Evolutionary conservation across 371 early-diverging fungal genomes (phyloP).

Genomic region (Syncephalis plumigaleata): DNA sequence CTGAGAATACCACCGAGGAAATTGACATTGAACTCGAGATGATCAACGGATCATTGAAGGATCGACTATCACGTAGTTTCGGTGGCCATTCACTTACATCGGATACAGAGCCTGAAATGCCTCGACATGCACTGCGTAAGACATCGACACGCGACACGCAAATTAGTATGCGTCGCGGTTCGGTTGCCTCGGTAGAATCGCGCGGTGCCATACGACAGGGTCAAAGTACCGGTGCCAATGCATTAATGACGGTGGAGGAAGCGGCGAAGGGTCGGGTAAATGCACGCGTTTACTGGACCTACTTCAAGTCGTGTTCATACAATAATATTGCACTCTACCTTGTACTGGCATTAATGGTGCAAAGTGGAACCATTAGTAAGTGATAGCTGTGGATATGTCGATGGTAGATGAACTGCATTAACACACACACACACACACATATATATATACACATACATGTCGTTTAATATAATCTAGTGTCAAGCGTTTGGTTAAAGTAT

Average conservation of each 20-base stretch:
- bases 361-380: slow-evolving; percentile 15
- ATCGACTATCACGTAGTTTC: slow-evolving; percentile 2
- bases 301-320: slow-evolving; percentile 54
- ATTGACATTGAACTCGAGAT: background rate
- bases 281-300: slow-evolving; percentile 47
- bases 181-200: slow-evolving; percentile 20
- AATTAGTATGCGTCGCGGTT: slow-evolving; percentile 29
- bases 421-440: no score
- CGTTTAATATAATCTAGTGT: slow-evolving; percentile 17
- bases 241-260: slow-evolving; percentile 55
- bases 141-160: no score
- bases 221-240: slow-evolving; percentile 11
- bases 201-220: slow-evolving; percentile 8
- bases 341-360: slow-evolving; percentile 30
- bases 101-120: slow-evolving; percentile 2
- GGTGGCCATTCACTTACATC: background rate
- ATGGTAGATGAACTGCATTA: no score
- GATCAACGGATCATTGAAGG: background rate
- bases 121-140: background rate
- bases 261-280: slow-evolving; percentile 65
- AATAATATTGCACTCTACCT: slow-evolving; percentile 29
- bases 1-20: slow-evolving; percentile 10
- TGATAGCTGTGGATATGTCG: slow-evolving; percentile 4
- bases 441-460: background rate
- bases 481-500: slow-evolving; percentile 53